phyloP scores from a whole-genome alignment of 1,284 basidiomycete species.

The Irpex rosettiformis region DNA sequence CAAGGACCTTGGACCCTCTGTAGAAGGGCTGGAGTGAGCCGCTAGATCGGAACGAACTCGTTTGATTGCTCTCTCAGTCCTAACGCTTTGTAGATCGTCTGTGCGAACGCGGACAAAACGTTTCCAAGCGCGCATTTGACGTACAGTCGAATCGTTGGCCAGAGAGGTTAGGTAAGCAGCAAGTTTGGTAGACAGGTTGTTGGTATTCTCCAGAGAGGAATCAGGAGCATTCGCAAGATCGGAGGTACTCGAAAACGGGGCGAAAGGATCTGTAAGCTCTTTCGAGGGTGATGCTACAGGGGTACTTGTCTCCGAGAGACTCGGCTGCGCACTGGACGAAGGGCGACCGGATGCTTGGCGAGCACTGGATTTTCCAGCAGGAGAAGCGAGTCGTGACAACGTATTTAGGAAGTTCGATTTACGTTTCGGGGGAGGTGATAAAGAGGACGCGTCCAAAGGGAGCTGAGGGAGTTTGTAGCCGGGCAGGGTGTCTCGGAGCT shows the following conservation, averaged over 20 bases:
- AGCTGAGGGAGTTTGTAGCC: conserved; percentile 53
- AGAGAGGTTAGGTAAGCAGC: conserved; percentile 78
- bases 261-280: conserved; percentile 62
- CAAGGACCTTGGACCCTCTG: conserved; percentile 27
- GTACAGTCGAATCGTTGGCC: conserved; percentile 62
- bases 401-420: conserved; percentile 81
- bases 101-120: conserved; percentile 82
- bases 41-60: conserved; percentile 83
- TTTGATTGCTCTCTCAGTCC: conserved; percentile 84
- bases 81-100: conserved; percentile 83
- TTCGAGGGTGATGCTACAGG: conserved; percentile 50
- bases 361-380: conserved; percentile 39
- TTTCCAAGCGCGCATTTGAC: conserved; percentile 72
- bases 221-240: conserved; percentile 5
- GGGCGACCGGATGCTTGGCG: conserved; percentile 34
- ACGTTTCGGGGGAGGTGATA: conserved; percentile 62
- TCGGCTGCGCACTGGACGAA: conserved; percentile 28
- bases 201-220: conserved; percentile 38
- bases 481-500: conserved; percentile 59
- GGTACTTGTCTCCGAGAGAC: conserved; percentile 37
- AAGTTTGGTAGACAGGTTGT: conserved; percentile 50
- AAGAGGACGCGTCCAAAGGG: conserved; percentile 51
- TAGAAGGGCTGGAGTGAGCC: conserved; percentile 47
- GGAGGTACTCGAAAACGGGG: conserved; percentile 31
- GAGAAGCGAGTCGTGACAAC: conserved; percentile 72